These are phyloP conservation scores for Citrus mangshanensis DNA, from an alignment of 345 rosid genomes.

Conservation along the genomic window DNA sequence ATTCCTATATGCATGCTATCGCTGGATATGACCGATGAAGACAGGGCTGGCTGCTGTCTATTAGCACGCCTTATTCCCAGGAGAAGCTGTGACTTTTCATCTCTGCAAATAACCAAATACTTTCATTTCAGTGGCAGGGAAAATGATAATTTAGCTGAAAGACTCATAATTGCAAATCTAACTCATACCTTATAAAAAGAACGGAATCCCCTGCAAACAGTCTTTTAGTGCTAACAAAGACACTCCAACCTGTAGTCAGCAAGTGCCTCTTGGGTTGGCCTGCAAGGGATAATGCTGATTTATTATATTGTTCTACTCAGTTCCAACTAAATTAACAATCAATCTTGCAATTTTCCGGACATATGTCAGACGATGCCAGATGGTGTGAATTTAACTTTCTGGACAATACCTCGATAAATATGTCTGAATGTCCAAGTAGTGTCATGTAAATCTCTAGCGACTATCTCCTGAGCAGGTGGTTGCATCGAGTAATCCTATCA, in stretches of 20 bases:
- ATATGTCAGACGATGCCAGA: not conserved
- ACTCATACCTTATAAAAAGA: slow-evolving; percentile 74
- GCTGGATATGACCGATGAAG: slow-evolving; percentile 94
- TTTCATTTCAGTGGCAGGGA: slow-evolving; percentile 7
- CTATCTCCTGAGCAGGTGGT: slow-evolving; percentile 64
- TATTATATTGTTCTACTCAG: not conserved
- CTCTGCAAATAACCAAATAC: slow-evolving; percentile 46
- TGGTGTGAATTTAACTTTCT: not conserved
- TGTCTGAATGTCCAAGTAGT: slow-evolving; percentile 56
- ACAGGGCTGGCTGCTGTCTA: slow-evolving; percentile 86
- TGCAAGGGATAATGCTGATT: slow-evolving; percentile 23
- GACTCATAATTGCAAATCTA: not conserved
- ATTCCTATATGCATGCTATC: slow-evolving; percentile 99
- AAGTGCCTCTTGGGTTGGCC: slow-evolving; percentile 94
- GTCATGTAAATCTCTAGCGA: slow-evolving; percentile 54
- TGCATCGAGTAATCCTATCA: slow-evolving; percentile 54
- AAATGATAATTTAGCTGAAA: slow-evolving; percentile 9
- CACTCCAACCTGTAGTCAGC: slow-evolving; percentile 96
- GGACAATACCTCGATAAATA: slow-evolving; percentile 53
- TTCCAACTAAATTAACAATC: not conserved
- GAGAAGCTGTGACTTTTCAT: slow-evolving; percentile 85
- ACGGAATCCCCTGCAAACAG: slow-evolving; percentile 95
- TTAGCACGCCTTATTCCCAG: slow-evolving; percentile 88
- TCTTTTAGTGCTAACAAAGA: slow-evolving; percentile 88
- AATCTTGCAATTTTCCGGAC: not conserved